Evolutionary conservation across 1,284 basidiomycete species (phyloP).

Genomic region (Tilletiaria anomala): DNA sequence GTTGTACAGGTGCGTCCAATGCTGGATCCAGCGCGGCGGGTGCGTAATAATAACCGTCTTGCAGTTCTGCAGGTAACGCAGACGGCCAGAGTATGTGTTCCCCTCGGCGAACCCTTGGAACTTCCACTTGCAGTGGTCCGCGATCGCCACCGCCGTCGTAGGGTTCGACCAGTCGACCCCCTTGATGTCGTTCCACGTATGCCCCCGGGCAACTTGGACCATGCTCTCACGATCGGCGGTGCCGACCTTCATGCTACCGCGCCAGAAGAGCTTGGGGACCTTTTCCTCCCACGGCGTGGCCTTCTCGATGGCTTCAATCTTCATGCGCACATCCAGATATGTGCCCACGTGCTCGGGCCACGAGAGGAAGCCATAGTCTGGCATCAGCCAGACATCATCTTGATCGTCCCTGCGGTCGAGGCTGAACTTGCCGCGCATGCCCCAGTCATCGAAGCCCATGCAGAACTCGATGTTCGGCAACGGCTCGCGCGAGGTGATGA

Average conservation of each 20-base stretch:
- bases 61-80: conserved; percentile 33
- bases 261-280: conserved; percentile 23
- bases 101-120: conserved; percentile 34
- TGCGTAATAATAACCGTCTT: conserved; percentile 29
- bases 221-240: conserved; percentile 23
- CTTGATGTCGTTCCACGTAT: conserved; percentile 26
- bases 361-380: conserved; percentile 18
- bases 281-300: conserved; percentile 19
- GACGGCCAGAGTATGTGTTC: conserved; percentile 26
- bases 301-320: conserved; percentile 12
- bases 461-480: conserved; percentile 37
- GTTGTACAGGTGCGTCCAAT: conserved; percentile 34
- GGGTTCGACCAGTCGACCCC: conserved; percentile 16
- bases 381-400: conserved; percentile 36
- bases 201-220: conserved; percentile 10
- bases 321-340: conserved; percentile 23
- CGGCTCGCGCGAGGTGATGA: conserved; percentile 18
- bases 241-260: conserved; percentile 26
- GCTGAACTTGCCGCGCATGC: conserved; percentile 24
- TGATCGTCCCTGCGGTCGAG: conserved; percentile 20
- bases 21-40: conserved; percentile 28
- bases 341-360: conserved; percentile 14
- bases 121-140: conserved; percentile 33
- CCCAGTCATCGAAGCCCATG: conserved; percentile 30
- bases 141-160: conserved; percentile 16